These are phyloP conservation scores for Trypanosoma cruzi DNA, from an alignment of 208 protist genomes.

Conservation along the genomic window DNA sequence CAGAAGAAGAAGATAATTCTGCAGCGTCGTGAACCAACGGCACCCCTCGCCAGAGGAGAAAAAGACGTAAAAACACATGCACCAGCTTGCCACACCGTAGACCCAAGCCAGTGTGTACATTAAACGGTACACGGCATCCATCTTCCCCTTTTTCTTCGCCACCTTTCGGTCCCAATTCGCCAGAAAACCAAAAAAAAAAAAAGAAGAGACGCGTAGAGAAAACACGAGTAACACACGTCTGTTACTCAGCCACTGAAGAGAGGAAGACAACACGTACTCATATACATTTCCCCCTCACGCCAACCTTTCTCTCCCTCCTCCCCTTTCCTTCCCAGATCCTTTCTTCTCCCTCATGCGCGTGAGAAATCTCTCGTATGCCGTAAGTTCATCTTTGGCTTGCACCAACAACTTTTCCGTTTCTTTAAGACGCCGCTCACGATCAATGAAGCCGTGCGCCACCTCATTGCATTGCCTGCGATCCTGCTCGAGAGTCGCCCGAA, in stretches of 20 bases:
- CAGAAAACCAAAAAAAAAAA: constrained; percentile 11
- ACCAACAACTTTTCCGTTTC: constrained; percentile 3
- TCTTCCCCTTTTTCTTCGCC: constrained; percentile 15
- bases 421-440: constrained; percentile 9
- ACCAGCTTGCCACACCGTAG: constrained; percentile 81
- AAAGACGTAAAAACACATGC: constrained; percentile 90
- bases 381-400: constrained; percentile 11
- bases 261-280: background rate
- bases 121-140: constrained; percentile 12
- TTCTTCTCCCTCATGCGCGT: background rate
- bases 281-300: background rate
- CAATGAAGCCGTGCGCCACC: background rate
- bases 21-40: constrained; percentile 76
- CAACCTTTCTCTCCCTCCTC: background rate
- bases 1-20: constrained; percentile 79
- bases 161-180: constrained; percentile 15
- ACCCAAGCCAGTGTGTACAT: constrained; percentile 60
- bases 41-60: constrained; percentile 84
- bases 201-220: background rate
- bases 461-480: constrained; percentile 5
- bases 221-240: too few species aligned
- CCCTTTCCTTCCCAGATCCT: background rate
- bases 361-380: constrained; percentile 1
- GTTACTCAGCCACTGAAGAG: background rate
- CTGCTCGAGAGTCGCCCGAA: constrained; percentile 1